These are phyloP conservation scores for Monosporascus sp. DNA, from an alignment of 2,329 filamentous ascomycete genomes.

Conservation along the genomic window DNA sequence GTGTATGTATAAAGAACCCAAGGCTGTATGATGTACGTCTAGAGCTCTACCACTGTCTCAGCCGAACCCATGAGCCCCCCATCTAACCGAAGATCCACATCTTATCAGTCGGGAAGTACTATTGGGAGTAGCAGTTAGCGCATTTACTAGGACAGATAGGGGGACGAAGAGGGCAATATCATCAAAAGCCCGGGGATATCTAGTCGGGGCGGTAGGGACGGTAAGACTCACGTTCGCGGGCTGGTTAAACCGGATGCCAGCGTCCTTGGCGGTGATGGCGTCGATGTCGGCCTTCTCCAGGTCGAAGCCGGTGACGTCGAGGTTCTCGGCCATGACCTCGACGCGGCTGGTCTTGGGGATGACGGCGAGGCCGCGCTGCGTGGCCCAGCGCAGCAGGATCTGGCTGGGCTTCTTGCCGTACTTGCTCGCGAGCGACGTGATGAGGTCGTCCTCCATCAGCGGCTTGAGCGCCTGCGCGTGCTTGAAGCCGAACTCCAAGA, in stretches of 20 bases:
- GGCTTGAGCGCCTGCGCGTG: slow-evolving; percentile 59
- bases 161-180: slow-evolving; percentile 1
- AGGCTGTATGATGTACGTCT: no score
- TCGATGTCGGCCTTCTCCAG: slow-evolving; percentile 61
- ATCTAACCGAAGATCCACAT: slow-evolving; percentile 53
- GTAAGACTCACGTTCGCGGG: slow-evolving; percentile 57
- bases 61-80: background rate
- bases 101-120: slow-evolving; percentile 52
- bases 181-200: no score
- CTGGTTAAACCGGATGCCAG: slow-evolving; percentile 69
- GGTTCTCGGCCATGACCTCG: slow-evolving; percentile 55
- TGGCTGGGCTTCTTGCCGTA: slow-evolving; percentile 70
- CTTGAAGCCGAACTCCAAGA: slow-evolving; percentile 71
- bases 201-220: slow-evolving; percentile 7
- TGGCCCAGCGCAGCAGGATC: slow-evolving; percentile 81
- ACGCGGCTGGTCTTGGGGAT: slow-evolving; percentile 68
- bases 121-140: background rate
- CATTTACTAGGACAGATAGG: background rate
- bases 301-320: slow-evolving; percentile 62
- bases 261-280: slow-evolving; percentile 59
- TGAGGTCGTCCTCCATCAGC: slow-evolving; percentile 63
- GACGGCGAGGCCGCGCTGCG: slow-evolving; percentile 73
- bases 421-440: slow-evolving; percentile 63
- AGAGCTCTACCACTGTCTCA: no score
- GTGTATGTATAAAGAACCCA: no score